Percentiles rank a stretch among this genome's conserved stretches.
These are phyloP conservation scores for Colletotrichum coccodes DNA, from an alignment of 2,329 filamentous ascomycete genomes.

Conservation along the genomic window DNA sequence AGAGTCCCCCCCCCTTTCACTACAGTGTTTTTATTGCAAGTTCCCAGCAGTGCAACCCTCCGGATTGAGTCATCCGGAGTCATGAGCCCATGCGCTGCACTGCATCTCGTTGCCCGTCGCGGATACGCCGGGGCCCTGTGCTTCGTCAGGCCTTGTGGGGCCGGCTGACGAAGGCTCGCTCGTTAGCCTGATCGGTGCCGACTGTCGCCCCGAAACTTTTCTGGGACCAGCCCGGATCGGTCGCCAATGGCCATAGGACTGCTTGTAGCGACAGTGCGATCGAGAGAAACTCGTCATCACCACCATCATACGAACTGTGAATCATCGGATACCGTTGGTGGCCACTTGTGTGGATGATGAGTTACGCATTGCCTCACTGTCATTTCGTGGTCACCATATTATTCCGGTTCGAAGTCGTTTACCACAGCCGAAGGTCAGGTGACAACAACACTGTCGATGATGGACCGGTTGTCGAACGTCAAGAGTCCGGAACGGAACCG, in stretches of 20 bases:
- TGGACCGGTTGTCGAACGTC: not conserved
- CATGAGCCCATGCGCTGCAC: not conserved
- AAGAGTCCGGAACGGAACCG: not conserved
- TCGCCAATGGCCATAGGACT: not conserved
- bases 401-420: not conserved
- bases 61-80: constrained; percentile 3
- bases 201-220: not conserved
- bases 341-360: not conserved
- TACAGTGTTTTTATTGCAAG: no score
- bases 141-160: not conserved
- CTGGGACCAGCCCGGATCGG: not conserved
- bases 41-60: not conserved
- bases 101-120: not conserved
- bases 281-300: not conserved
- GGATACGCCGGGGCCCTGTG: not conserved
- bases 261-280: not conserved
- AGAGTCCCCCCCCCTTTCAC: not conserved
- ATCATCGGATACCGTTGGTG: no score
- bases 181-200: not conserved
- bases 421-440: not conserved
- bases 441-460: not conserved
- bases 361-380: not conserved
- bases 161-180: constrained; percentile 9
- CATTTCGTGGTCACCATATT: not conserved
- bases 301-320: not conserved